Base-by-base conservation (phyloP, 768 basidiomycete genomes). In the Suillus americanus region DNA sequence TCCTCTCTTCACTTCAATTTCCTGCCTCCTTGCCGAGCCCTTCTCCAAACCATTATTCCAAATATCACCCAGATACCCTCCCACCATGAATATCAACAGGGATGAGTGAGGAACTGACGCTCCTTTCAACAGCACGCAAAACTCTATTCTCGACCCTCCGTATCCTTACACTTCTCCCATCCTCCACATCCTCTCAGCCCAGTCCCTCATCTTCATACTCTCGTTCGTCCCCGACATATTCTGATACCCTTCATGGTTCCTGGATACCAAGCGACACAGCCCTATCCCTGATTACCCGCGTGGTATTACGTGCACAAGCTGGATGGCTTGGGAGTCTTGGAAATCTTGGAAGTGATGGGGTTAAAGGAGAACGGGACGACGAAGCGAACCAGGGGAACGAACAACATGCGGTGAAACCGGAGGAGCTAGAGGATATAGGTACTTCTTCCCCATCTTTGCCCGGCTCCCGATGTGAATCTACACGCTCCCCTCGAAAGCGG, bases 251-350 rank as follows among this genome's bases (percentile, higher is more conserved):
- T 12, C 10, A 10, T 41, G 18, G 18, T 59, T 20, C 38, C 18
- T 59, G 38, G 56, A 59, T 5, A 2, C 56, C 56, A 28, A 35
- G 56, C 56, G n/a, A 41, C 25, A 28, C 38, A 20, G 56, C 56
- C 18, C 38, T 59, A 28, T 59, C 56, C 9, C 16, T 59, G 9
- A 9, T 59, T 10, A 59, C 56, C 1, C 56, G 56, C 18, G 56
- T 59, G 5, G 18, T 59, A 2, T 59, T 59, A 41, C 25, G 25
- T 59, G 56, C 56, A 41, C 56, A 59, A 41, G 56, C 56, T 59
- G 56, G 56, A 25, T 59, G 56, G 56, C 5, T 59, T 28, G 25
- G 23, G 9, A 28, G 18, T 57, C 56, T 57, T 28, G 1, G 38
- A 0, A 28, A 10, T 57, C 56, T 57, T 28, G 1, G 38, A 0